Base-by-base conservation (phyloP, 2,329 filamentous ascomycete genomes). In the Exutisphaerella laricina region DNA sequence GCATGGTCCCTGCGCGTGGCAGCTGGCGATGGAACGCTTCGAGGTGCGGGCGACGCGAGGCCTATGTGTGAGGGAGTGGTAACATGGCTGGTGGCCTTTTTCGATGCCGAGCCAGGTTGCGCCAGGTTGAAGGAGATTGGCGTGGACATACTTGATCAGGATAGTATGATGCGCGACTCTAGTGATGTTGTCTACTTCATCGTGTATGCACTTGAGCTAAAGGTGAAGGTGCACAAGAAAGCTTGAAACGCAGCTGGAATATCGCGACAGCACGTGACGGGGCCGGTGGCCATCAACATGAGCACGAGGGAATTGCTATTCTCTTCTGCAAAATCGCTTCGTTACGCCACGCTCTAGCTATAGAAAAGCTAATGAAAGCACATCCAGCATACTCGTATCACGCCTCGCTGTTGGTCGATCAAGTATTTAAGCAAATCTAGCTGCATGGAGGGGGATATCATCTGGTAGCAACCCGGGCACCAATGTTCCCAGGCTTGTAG, bases 11-110 rank as follows among this genome's bases (percentile, higher is more conserved):
- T 54, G 23, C 58, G 55, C 14, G 50, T 54, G 8, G 56, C 52
- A 4, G 50, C 53, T 2, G 60, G 55, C 14, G 58, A 59, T 13
- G 56, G 54, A 8, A 54, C 49, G 42, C 53, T 56, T 33, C 57
- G 54, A 39, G 54, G 58, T 17, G 55, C 64, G 59, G 70, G 58
- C 62, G 70, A 51, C 63, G 68, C 20, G 61, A 66, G 38, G 64
- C 64, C 29, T 60, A 68, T 32, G 60, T 66, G 60, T 63, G 68
- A 48, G 54, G 61, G 61, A 6, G 60, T 63, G 13, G 55, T 53
- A 39, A 55, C 55, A 46, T 57, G 51, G 22, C 45, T 48, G 14
- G 47, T 43, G 4, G 53, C 33, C 39, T 58, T 56, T 43, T 62
- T 62, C 21, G 59, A 59, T 25, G 58, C 59, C 3, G 58, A 58